phyloP scores from a whole-genome alignment of 805 yeast species.

The Pichia exigua region DNA sequence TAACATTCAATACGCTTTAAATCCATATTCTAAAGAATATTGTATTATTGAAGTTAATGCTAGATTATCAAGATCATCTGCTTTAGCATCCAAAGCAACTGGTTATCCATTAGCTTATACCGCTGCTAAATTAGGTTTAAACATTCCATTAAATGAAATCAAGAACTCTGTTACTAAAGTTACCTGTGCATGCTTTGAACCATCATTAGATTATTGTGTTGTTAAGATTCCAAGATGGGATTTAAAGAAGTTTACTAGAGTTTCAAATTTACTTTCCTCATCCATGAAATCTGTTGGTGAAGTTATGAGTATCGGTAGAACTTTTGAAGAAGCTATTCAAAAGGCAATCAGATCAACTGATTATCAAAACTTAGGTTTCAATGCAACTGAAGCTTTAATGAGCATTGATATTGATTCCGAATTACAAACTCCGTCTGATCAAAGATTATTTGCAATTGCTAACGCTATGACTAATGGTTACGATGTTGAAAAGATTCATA shows the following conservation, averaged over 20 bases:
- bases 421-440: conserved; percentile 95
- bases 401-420: conserved; percentile 88
- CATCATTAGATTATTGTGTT: conserved; percentile 92
- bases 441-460: conserved; percentile 92
- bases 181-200: conserved; percentile 96
- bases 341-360: conserved; percentile 96
- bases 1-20: conserved; percentile 93
- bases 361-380: conserved; percentile 92
- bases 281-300: conserved; percentile 99
- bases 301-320: conserved; percentile 96
- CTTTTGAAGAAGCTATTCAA: conserved; percentile 95
- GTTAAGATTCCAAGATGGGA: conserved; percentile 99
- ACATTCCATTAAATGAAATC: conserved; percentile 85
- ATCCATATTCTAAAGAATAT: conserved; percentile 89
- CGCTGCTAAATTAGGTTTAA: conserved; percentile 93
- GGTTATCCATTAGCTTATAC: conserved; percentile 98
- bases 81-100: conserved; percentile 96
- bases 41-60: conserved; percentile 98
- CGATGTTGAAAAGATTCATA: conserved; percentile 87
- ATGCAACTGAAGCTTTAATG: conserved; percentile 74
- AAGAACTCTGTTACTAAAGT: conserved; percentile 88
- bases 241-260: conserved; percentile 89
- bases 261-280: conserved; percentile 77
- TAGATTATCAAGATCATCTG: conserved; percentile 96
- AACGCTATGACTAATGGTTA: conserved; percentile 87